Evolutionary conservation across 2,329 filamentous ascomycete species (phyloP).

Genomic region (Hypoxylon sp.): DNA sequence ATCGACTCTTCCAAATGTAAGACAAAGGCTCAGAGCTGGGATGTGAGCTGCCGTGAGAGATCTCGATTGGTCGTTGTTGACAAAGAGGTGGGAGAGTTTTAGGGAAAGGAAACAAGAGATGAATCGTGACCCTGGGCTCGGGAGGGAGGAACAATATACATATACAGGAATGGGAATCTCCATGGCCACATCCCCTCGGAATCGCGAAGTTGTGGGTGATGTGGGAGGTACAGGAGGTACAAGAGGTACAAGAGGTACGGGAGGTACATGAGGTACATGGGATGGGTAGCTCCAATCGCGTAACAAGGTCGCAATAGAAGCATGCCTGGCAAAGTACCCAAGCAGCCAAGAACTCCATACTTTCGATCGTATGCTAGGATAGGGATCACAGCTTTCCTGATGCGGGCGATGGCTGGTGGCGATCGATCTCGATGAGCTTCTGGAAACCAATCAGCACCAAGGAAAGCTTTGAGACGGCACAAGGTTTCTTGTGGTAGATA

Average conservation of each 20-base stretch:
- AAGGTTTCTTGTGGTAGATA: conserved; percentile 38
- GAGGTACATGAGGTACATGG: conserved; percentile 15
- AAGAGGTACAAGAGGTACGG: conserved; percentile 21
- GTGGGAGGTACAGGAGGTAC: conserved; percentile 17
- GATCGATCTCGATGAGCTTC: conserved; percentile 46
- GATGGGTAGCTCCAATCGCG: conserved; percentile 25
- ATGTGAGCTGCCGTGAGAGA: background rate
- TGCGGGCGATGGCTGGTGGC: conserved; percentile 43
- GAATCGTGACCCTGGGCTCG: conserved; percentile 19
- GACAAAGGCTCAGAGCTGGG: conserved; percentile 12
- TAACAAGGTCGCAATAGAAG: conserved; percentile 19
- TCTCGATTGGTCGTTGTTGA: conserved; percentile 10
- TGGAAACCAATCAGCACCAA: conserved; percentile 37
- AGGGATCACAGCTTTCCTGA: conserved; percentile 44
- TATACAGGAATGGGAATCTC: conserved; percentile 35
- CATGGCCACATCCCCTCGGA: conserved; percentile 27
- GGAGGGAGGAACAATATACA: conserved; percentile 26
- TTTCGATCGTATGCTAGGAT: conserved; percentile 31
- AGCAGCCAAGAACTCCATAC: conserved; percentile 27
- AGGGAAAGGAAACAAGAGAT: conserved; percentile 2
- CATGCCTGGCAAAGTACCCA: conserved; percentile 32
- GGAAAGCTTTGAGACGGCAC: conserved; percentile 25
- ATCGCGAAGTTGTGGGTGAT: conserved; percentile 23
- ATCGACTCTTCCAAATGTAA: background rate
- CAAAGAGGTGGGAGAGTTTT: conserved; percentile 13